Evolutionary conservation across 495 filamentous ascomycete species (phyloP), one percentile per base, ranked within the genome.

Genomic region (Lineolata rhizophorae): DNA sequence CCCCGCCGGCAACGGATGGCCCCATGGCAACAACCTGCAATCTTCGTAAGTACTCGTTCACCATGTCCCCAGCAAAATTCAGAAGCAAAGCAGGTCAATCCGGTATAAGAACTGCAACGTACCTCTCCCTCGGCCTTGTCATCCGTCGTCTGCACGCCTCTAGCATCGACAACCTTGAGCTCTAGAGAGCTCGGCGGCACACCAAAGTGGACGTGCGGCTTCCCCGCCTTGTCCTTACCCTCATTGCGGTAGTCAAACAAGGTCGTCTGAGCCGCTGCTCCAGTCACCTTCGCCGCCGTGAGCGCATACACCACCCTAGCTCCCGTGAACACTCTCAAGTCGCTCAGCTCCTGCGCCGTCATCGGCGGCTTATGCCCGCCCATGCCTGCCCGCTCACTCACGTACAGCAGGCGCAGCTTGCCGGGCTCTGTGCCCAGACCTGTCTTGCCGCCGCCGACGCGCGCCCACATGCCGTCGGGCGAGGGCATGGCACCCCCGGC

Each of bases 301-400:
- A 95, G 60, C 0, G 81, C 82, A 53, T 93, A 93, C 14, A 90
- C 61, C 29, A 92, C 60, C 20, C 82, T 69, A 6, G 82, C 72
- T 8, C 75, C 68, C 5, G 76, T 84, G 52, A 76, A 79, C 11
- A 81, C 56, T 12, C 82, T 65, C 26, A 95, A 54, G 41, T 93
- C 80, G 1, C 72, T 75, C 16, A 97, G 55, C 17, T 71, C 67
- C 18, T 60, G 47, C 2, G 73, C 68, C 32, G 61, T 75, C 10
- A 85, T 52, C 0, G 58, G 54, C 0, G 65, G 61, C 2, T 55
- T 62, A 11, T 47, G 58, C 8, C 10, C 30, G 9, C 30, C 19
- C 11, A 50, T 49, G 13, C 61, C 64, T 20, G 55, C 57, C 21
- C 61, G 58, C 39, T 80, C 70, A 6, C 71, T 67, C 5, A 68